A percentile compares a stretch with the other conserved stretches of the same genome.
These are phyloP conservation scores for Cutaneotrichosporon sp. DNA, from an alignment of 1,284 basidiomycete genomes.

Conservation along the genomic window DNA sequence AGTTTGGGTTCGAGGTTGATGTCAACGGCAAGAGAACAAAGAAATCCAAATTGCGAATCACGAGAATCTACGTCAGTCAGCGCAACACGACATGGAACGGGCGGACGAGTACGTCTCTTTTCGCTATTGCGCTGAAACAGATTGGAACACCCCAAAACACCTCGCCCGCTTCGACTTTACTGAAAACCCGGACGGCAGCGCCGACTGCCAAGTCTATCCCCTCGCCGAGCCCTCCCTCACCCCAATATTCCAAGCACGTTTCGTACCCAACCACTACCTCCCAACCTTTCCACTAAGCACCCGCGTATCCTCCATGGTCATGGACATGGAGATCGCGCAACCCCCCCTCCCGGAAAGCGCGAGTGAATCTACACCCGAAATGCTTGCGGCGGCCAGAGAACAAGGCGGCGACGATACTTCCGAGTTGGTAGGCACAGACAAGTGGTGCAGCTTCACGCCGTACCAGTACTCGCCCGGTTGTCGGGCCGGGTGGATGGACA, in stretches of 20 bases:
- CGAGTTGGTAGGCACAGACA: slow-evolving; percentile 11
- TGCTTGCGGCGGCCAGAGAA: neutral
- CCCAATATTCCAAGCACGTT: slow-evolving; percentile 11
- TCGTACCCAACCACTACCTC: slow-evolving; percentile 8
- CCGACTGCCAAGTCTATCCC: slow-evolving; percentile 12
- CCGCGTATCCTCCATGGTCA: neutral
- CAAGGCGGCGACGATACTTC: neutral
- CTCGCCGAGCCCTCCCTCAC: neutral
- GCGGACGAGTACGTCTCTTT: slow-evolving; percentile 9
- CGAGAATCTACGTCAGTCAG: slow-evolving; percentile 19
- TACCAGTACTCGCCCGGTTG: slow-evolving; percentile 10
- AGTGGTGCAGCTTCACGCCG: slow-evolving; percentile 14
- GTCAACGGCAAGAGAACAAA: neutral
- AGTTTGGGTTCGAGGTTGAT: slow-evolving; percentile 6
- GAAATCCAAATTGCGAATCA: slow-evolving; percentile 6
- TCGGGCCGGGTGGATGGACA: slow-evolving; percentile 9
- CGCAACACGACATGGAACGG: slow-evolving; percentile 18
- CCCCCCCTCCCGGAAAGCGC: slow-evolving; percentile 8
- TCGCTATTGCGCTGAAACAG: neutral
- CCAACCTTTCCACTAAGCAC: slow-evolving; percentile 14
- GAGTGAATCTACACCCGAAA: neutral
- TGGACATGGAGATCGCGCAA: slow-evolving; percentile 14
- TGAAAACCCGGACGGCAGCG: slow-evolving; percentile 9
- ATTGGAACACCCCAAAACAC: slow-evolving; percentile 22
- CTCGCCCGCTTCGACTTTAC: slow-evolving; percentile 14